A percentile compares a stretch with the other conserved stretches of the same genome.
Evolutionary conservation across 179 eudicot genomes (phyloP).

Genomic region (Drosera spatulata): DNA sequence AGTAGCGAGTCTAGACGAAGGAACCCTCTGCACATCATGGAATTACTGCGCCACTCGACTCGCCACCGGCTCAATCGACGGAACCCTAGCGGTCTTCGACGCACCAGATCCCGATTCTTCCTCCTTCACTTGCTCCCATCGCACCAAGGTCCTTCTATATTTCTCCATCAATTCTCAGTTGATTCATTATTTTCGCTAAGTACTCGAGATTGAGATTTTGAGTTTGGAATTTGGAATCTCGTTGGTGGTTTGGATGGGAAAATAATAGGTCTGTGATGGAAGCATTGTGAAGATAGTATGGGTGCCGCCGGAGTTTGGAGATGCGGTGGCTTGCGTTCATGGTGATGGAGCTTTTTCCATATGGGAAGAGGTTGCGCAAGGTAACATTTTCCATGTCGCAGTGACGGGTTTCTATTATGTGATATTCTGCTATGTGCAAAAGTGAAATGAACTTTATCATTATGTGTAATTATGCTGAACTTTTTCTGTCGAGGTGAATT

Average conservation of each 20-base stretch:
- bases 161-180: background rate
- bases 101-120: slow-evolving; percentile 60
- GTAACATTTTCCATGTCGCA: slow-evolving; percentile 15
- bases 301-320: slow-evolving; percentile 93
- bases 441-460: too few species aligned
- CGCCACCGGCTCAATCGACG: slow-evolving; percentile 55
- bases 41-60: slow-evolving; percentile 69
- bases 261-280: slow-evolving; percentile 40
- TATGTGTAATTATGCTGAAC: too few species aligned
- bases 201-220: background rate
- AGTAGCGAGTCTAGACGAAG: slow-evolving; percentile 49
- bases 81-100: slow-evolving; percentile 58
- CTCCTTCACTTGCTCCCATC: slow-evolving; percentile 30
- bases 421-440: too few species aligned
- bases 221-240: background rate
- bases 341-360: slow-evolving; percentile 70
- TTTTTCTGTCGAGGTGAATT: too few species aligned
- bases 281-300: slow-evolving; percentile 68
- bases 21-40: slow-evolving; percentile 68
- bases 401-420: too few species aligned
- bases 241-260: background rate
- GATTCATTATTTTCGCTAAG: background rate
- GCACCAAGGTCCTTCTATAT: slow-evolving; percentile 26
- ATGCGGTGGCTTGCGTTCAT: slow-evolving; percentile 69
- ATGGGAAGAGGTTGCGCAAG: slow-evolving; percentile 87